A percentile compares a stretch with the other conserved stretches of the same genome.
phyloP scores from a whole-genome alignment of 371 early-diverging fungal species.

The Lichtheimia ramosa region DNA sequence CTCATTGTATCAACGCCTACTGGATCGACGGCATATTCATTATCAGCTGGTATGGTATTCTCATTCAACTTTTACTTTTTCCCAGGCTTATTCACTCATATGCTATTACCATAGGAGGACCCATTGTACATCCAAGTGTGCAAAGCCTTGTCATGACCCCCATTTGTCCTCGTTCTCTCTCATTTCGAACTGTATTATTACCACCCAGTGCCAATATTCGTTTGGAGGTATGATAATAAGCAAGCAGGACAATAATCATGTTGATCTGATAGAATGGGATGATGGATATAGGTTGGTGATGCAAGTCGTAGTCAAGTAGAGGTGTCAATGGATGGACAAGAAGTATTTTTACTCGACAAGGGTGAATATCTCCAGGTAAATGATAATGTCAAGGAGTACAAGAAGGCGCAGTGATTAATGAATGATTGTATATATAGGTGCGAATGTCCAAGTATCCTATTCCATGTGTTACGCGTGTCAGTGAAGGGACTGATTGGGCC shows the following conservation, averaged over 20 bases:
- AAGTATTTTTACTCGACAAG: slow-evolving; percentile 65
- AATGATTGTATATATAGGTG: slow-evolving; percentile 33
- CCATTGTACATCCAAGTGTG: slow-evolving; percentile 93
- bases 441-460: slow-evolving; percentile 78
- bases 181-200: slow-evolving; percentile 89
- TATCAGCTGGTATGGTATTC: slow-evolving; percentile 64
- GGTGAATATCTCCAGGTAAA: slow-evolving; percentile 69
- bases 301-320: slow-evolving; percentile 64
- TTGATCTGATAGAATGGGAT: too few relatives aligned
- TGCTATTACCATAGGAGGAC: slow-evolving; percentile 59
- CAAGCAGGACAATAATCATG: too few relatives aligned
- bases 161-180: slow-evolving; percentile 93
- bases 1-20: slow-evolving; percentile 91
- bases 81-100: neutral
- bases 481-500: slow-evolving; percentile 71
- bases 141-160: slow-evolving; percentile 89
- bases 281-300: slow-evolving; percentile 52
- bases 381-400: neutral
- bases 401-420: neutral
- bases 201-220: slow-evolving; percentile 74
- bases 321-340: slow-evolving; percentile 75
- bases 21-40: slow-evolving; percentile 93
- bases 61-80: neutral
- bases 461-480: slow-evolving; percentile 71
- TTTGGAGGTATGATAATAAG: slow-evolving; percentile 50